Evolutionary conservation across 352 stramenopile species (phyloP).

Genomic region (Phytopythium sindhum): DNA sequence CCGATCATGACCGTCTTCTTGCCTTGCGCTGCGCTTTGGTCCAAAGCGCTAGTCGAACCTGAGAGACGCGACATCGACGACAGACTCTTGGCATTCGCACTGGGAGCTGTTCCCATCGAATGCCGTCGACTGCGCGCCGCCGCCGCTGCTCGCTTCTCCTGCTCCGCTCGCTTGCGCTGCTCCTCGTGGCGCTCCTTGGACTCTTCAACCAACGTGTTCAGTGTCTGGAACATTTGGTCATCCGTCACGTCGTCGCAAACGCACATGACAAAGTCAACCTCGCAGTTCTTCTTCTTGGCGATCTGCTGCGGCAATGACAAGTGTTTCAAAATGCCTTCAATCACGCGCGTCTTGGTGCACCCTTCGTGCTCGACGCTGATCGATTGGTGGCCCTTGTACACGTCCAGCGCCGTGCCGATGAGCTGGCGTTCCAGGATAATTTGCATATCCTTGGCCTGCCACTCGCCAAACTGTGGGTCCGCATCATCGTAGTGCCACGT

Average conservation of each 20-base stretch:
- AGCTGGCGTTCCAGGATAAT: slow-evolving; percentile 87
- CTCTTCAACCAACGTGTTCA: slow-evolving; percentile 72
- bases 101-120: slow-evolving; percentile 14
- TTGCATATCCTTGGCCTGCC: slow-evolving; percentile 89
- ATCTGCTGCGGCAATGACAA: slow-evolving; percentile 68
- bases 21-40: neutral
- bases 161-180: slow-evolving; percentile 11
- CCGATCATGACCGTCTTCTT: slow-evolving; percentile 6
- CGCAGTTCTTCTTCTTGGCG: slow-evolving; percentile 51
- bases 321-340: slow-evolving; percentile 73
- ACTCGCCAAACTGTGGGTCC: slow-evolving; percentile 82
- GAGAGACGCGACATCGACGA: neutral
- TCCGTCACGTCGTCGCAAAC: slow-evolving; percentile 88
- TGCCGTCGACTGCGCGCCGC: slow-evolving; percentile 27
- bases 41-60: neutral
- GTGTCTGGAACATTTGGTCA: slow-evolving; percentile 89
- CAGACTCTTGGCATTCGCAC: slow-evolving; percentile 1
- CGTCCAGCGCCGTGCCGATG: slow-evolving; percentile 80
- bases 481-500: slow-evolving; percentile 88
- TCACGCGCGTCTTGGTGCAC: slow-evolving; percentile 72
- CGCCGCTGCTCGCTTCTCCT: slow-evolving; percentile 25
- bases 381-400: slow-evolving; percentile 81
- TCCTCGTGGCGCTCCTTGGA: slow-evolving; percentile 72
- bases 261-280: slow-evolving; percentile 87
- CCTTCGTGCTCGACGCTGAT: slow-evolving; percentile 81